Evolutionary conservation across 345 rosid species (phyloP).

Genomic region (Murraya paniculata): DNA sequence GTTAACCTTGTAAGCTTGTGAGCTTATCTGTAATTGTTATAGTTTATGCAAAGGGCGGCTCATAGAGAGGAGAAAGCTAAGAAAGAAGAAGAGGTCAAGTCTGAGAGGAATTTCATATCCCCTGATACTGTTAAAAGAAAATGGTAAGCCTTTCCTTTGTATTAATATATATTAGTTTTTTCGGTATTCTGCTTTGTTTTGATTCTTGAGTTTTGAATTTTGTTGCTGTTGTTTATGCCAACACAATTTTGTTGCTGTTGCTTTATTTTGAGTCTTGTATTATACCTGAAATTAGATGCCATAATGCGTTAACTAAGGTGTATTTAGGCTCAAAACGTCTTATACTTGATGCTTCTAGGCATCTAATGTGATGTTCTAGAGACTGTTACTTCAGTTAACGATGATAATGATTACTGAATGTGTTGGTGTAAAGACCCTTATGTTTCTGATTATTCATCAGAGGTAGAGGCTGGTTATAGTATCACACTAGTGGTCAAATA

Average conservation of each 20-base stretch:
- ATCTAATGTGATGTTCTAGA: background rate
- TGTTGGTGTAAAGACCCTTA: background rate
- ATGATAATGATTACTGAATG: background rate
- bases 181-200: background rate
- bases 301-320: background rate
- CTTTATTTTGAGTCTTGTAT: background rate
- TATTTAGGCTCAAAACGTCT: background rate
- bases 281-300: background rate
- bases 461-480: background rate
- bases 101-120: constrained; percentile 46
- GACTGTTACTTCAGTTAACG: background rate
- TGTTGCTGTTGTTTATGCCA: background rate
- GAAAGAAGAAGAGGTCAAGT: constrained; percentile 51
- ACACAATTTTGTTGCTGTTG: background rate
- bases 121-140: constrained; percentile 42
- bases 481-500: background rate
- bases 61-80: constrained; percentile 54
- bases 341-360: background rate
- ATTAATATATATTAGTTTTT: background rate
- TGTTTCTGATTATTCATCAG: background rate
- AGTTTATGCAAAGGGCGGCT: constrained; percentile 92
- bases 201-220: background rate
- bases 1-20: background rate
- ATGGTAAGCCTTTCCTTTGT: constrained; percentile 39
- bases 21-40: background rate